Percentiles rank a stretch among this genome's conserved stretches.
phyloP scores from a whole-genome alignment of 2,329 filamentous ascomycete genomes.

The Phaeosphaeriaceae sp. region DNA sequence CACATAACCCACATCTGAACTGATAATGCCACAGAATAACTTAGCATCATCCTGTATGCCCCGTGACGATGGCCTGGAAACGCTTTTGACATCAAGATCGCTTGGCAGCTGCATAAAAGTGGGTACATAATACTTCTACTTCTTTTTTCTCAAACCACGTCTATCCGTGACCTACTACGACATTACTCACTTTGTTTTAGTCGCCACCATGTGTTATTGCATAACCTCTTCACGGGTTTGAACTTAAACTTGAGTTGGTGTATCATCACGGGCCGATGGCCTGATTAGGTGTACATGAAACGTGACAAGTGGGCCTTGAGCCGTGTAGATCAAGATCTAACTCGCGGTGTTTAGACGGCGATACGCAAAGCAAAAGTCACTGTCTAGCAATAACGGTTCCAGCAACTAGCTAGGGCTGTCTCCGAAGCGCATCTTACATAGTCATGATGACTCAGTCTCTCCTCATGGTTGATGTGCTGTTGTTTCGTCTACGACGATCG shows the following conservation, averaged over 20 bases:
- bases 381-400: constrained; percentile 1
- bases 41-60: constrained; percentile 11
- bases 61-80: background rate
- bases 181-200: background rate
- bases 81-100: background rate
- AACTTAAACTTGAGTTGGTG: background rate
- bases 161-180: background rate
- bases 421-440: constrained; percentile 2
- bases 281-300: constrained; percentile 18
- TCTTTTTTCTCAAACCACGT: background rate
- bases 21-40: constrained; percentile 12
- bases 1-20: constrained; percentile 22
- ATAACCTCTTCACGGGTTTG: background rate
- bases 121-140: background rate
- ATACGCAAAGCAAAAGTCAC: constrained; percentile 5
- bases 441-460: background rate
- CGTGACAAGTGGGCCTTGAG: constrained; percentile 23
- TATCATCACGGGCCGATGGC: constrained; percentile 6
- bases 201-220: too few species aligned
- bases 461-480: background rate
- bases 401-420: background rate
- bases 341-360: constrained; percentile 1
- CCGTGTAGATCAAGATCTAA: constrained; percentile 3
- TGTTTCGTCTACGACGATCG: constrained; percentile 2
- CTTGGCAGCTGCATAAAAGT: constrained; percentile 15